Evolutionary conservation across 1,139 yeast genomes (phyloP), one percentile per base, ranked within the genome.

Genomic region (Chernovozyma aurita): DNA sequence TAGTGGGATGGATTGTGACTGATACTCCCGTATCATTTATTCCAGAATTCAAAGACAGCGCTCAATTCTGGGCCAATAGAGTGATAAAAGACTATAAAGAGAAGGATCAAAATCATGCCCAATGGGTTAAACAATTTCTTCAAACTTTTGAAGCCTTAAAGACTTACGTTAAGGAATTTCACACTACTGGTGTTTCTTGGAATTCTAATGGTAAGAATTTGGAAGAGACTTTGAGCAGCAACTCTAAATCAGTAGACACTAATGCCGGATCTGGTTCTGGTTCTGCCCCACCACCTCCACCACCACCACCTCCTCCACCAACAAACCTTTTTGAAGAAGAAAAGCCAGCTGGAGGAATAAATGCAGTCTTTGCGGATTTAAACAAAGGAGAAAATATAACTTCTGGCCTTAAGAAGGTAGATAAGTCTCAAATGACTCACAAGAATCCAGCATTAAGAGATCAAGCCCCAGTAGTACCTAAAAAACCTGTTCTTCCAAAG

Each of bases 21-120:
- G 77, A 73, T 3, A 80, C 90, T 4, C 85, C 87, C 0, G 78
- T 80, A 14, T 76, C 87, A 1, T 76, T 73, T 46, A 75, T 94
- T 42, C 77, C 84, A 3, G 97, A 90, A 47, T 85, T 81, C 63
- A 85, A 83, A 55, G 98, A 94, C 51, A 78, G 95, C 29, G 87
- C 96, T 28, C 92, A 84, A 55, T 94, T 90, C 62, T 94, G 96
- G 87, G 78, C 95, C 22, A 90, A 94, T 62, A 76, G 95, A 50
- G 82, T 90, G 29, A 63, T 88, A 58, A 90, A 88, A 60, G 96
- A 87, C 43, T 79, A 65, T 63, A 86, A 76, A 57, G 95, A 80
- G 11, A 65, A 75, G 39, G 90, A 83, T 47, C 70, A 76, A 39
- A 50, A 51, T 18, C 85, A 85, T 38, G 80, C 74, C 17, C 84